Conservation (phyloP, 2,329 filamentous ascomycete genomes). For the Fusarium tanahbumbuense region DNA sequence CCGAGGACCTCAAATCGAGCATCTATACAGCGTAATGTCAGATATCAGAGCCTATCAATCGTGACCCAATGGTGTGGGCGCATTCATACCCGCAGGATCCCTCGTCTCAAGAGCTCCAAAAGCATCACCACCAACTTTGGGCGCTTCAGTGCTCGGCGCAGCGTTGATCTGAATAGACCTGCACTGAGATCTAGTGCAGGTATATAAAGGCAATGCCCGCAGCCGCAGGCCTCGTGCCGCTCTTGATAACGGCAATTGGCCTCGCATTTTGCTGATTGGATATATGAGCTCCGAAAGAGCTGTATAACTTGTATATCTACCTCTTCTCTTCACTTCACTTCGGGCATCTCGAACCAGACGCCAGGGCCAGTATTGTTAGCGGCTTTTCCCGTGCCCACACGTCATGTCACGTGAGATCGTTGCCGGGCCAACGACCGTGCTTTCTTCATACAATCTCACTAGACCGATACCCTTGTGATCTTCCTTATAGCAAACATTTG, state of each 20-base stretch:
- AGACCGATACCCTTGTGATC: conserved; percentile 28
- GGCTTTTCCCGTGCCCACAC: conserved; percentile 51
- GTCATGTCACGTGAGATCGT: conserved; percentile 43
- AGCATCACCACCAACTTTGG: conserved; percentile 63
- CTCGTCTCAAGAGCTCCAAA: conserved; percentile 63
- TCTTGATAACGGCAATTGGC: conserved; percentile 55
- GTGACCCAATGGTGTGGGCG: conserved; percentile 6
- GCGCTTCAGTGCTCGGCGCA: conserved; percentile 67
- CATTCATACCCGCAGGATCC: conserved; percentile 62
- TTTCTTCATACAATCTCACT: conserved; percentile 17
- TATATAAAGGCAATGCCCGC: conserved; percentile 50
- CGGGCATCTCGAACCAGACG: conserved; percentile 17
- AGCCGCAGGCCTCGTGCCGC: conserved; percentile 50
- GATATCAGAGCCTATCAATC: background rate
- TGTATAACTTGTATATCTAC: conserved; percentile 33
- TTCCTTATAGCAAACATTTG: conserved; percentile 36
- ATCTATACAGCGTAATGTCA: conserved; percentile 66
- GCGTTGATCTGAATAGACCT: conserved; percentile 72
- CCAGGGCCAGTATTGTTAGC: conserved; percentile 35
- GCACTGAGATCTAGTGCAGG: conserved; percentile 69
- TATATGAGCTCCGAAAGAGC: conserved; percentile 39
- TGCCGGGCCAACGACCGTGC: conserved; percentile 44
- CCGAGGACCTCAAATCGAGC: conserved; percentile 95
- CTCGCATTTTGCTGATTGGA: conserved; percentile 55
- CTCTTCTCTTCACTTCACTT: background rate